Conservation (phyloP, 2,329 filamentous ascomycete genomes). For the Ascosphaera apis region DNA sequence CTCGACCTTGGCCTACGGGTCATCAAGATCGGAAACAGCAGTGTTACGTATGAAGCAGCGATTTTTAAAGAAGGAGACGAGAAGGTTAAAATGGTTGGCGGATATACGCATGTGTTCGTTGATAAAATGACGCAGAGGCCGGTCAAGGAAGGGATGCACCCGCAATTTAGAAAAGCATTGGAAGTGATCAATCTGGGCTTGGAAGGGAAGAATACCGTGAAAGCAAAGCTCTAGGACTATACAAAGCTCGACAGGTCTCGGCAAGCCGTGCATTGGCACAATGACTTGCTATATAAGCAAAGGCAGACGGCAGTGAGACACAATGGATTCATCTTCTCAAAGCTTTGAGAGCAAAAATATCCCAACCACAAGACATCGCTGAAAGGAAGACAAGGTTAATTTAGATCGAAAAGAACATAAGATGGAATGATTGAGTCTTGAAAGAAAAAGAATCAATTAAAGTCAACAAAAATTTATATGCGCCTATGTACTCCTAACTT, state of each 20-base stretch:
- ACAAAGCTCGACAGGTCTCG: background rate
- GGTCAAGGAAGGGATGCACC: slow-evolving; percentile 39
- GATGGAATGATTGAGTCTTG: no score
- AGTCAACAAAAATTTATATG: no score
- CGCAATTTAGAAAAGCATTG: slow-evolving; percentile 26
- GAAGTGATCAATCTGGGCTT: slow-evolving; percentile 27
- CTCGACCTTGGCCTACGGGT: slow-evolving; percentile 66
- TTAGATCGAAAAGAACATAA: no score
- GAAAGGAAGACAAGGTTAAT: no score
- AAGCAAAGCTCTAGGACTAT: background rate
- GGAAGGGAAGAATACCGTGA: slow-evolving; percentile 6
- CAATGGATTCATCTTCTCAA: no score
- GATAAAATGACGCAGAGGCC: slow-evolving; percentile 47
- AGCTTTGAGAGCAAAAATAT: no score
- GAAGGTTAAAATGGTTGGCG: slow-evolving; percentile 59
- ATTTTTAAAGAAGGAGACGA: slow-evolving; percentile 57
- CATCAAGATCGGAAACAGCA: slow-evolving; percentile 62
- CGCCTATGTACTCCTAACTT: no score
- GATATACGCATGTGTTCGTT: slow-evolving; percentile 78
- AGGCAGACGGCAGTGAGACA: no score
- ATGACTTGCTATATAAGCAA: background rate
- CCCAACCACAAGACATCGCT: no score
- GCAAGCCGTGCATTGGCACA: background rate
- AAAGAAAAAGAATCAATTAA: no score
- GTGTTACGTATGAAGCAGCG: slow-evolving; percentile 73